Conservation (phyloP, 23 red algal genomes). For the Rhodosorus marinus region DNA sequence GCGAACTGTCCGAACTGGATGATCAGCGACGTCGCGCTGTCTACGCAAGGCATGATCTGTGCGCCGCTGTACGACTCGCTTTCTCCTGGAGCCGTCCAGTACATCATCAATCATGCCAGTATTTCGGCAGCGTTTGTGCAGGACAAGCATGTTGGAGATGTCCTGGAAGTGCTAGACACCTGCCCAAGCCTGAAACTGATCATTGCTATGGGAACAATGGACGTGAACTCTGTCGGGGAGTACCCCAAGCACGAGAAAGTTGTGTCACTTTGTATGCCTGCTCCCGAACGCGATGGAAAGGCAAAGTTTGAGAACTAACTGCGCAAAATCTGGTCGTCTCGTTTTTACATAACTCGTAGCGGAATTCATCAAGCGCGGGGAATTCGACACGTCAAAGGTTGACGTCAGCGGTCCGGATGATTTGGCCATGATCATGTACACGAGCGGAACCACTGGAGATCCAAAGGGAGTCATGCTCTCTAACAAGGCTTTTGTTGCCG, state of each 20-base stretch:
- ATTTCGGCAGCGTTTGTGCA: neutral
- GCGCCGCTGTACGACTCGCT: constrained; percentile 87
- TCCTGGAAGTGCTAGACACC: neutral
- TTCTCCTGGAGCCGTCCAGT: constrained; percentile 53
- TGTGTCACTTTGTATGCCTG: neutral
- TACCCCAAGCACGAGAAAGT: neutral
- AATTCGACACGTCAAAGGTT: neutral
- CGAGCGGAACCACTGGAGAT: constrained; percentile 21
- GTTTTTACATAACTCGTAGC: neutral
- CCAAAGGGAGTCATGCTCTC: constrained; percentile 41
- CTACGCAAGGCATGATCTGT: constrained; percentile 39
- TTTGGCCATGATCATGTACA: constrained; percentile 31
- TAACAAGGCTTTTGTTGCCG: constrained; percentile 16
- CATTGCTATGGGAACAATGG: neutral
- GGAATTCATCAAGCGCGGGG: neutral
- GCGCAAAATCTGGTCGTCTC: neutral
- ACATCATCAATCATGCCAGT: constrained; percentile 42
- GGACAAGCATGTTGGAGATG: constrained; percentile 1
- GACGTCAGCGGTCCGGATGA: neutral
- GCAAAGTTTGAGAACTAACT: neutral
- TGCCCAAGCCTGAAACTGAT: constrained; percentile 2
- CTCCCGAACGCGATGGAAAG: neutral
- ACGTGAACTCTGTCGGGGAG: neutral
- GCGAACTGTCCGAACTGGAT: constrained; percentile 71
- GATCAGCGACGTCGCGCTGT: constrained; percentile 38